A percentile compares a stretch with the other conserved stretches of the same genome.
Evolutionary conservation across 257 asterid genomes (phyloP).

Genomic region (Verbena officinalis): DNA sequence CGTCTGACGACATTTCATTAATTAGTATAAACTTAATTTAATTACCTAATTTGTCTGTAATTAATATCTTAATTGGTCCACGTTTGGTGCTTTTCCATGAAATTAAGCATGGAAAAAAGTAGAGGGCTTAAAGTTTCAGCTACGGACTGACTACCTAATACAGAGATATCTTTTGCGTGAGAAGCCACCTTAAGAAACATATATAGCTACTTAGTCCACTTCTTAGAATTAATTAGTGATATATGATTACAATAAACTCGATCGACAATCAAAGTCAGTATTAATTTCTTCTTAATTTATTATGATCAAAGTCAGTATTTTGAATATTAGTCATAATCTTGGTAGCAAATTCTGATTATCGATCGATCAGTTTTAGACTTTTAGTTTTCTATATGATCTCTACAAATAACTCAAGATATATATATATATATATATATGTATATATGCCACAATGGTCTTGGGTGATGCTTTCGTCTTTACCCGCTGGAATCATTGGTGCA

Average conservation of each 20-base stretch:
- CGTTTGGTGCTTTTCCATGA: conserved; percentile 32
- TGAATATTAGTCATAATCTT: neutral
- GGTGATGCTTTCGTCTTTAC: no score
- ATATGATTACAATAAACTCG: conserved; percentile 16
- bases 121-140: conserved; percentile 22
- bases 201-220: conserved; percentile 33
- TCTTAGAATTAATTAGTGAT: conserved; percentile 16
- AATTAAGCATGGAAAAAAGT: conserved; percentile 1
- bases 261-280: conserved; percentile 27
- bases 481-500: no score
- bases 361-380: no score
- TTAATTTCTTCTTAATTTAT: conserved; percentile 22
- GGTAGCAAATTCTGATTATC: no score
- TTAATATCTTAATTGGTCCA: conserved; percentile 17
- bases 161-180: conserved; percentile 51
- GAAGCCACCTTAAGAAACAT: conserved; percentile 47
- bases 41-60: conserved; percentile 20
- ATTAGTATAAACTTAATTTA: neutral
- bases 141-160: conserved; percentile 18
- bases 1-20: neutral
- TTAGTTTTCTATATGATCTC: neutral
- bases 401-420: neutral
- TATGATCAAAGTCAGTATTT: neutral
- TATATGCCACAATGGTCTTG: no score
- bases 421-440: no score